Conservation (phyloP, 2,329 filamentous ascomycete species). For the Beauveria varroae region DNA sequence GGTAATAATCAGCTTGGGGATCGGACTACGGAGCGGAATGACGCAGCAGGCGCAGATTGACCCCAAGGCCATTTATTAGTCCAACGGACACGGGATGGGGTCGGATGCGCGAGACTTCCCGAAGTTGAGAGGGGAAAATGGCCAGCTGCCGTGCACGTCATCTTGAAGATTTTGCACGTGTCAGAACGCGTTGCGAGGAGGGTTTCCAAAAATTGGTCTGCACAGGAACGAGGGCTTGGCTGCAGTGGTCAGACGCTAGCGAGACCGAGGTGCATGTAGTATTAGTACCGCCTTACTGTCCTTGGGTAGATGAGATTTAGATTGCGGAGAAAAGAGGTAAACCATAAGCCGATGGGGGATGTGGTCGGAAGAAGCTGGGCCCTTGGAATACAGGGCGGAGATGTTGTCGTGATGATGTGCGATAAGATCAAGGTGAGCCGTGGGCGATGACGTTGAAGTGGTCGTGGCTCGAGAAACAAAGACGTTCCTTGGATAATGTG, state of each 20-base stretch:
- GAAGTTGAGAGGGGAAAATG: no score
- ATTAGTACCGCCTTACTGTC: slow-evolving; percentile 6
- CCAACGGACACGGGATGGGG: neutral
- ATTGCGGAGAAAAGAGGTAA: neutral
- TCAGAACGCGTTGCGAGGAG: neutral
- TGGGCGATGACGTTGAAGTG: no score
- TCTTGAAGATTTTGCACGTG: neutral
- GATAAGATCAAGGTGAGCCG: neutral
- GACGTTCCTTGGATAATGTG: no score
- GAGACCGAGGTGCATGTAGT: neutral
- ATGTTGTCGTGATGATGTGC: neutral
- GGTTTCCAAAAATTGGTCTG: neutral
- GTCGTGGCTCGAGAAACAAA: no score
- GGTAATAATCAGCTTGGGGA: no score
- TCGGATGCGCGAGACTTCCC: neutral
- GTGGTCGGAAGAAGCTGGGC: neutral
- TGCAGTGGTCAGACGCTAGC: neutral
- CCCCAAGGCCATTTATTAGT: no score
- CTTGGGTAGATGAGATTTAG: slow-evolving; percentile 3
- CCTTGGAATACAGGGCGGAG: neutral
- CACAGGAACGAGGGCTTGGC: neutral
- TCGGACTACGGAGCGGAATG: neutral
- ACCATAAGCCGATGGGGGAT: neutral
- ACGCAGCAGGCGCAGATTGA: neutral
- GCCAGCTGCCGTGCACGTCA: no score